Evolutionary conservation across 495 filamentous ascomycete genomes (phyloP).

Genomic region (Neurospora intermedia): DNA sequence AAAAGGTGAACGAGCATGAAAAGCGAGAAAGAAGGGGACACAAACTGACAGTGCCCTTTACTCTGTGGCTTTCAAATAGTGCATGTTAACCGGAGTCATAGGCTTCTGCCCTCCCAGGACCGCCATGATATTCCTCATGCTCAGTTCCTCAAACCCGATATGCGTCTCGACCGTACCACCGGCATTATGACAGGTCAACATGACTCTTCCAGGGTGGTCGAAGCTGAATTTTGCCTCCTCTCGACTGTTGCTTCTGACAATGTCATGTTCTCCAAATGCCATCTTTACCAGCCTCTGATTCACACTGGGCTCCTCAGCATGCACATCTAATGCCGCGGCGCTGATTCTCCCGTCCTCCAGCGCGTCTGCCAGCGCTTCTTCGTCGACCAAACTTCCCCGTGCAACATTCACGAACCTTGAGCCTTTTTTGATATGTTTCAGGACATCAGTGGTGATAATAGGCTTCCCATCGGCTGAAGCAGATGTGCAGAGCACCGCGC

Average conservation of each 20-base stretch:
- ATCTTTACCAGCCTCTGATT: conserved; percentile 37
- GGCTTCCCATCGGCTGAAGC: conserved; percentile 43
- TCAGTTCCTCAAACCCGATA: conserved; percentile 59
- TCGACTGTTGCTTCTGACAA: neutral
- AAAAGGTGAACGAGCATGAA: neutral
- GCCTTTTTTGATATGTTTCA: conserved; percentile 45
- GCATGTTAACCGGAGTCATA: conserved; percentile 55
- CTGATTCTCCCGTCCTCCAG: conserved; percentile 43
- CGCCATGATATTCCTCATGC: conserved; percentile 59
- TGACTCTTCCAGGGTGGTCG: conserved; percentile 30
- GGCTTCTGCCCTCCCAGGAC: conserved; percentile 44
- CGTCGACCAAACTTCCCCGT: conserved; percentile 59
- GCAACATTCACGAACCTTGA: conserved; percentile 61
- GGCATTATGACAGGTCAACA: conserved; percentile 60
- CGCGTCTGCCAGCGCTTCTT: conserved; percentile 54
- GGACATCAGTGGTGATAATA: conserved; percentile 40
- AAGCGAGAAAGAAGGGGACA: neutral
- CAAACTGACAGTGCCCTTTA: neutral
- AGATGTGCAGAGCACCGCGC: conserved; percentile 57
- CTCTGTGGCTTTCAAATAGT: conserved; percentile 28
- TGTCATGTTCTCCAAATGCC: conserved; percentile 7
- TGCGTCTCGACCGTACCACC: conserved; percentile 63
- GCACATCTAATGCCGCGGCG: conserved; percentile 58
- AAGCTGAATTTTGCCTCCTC: conserved; percentile 9
- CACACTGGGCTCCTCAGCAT: conserved; percentile 47